Conservation (phyloP, 176 grass and related monocot genomes). For the Triticum dicoccoides region DNA sequence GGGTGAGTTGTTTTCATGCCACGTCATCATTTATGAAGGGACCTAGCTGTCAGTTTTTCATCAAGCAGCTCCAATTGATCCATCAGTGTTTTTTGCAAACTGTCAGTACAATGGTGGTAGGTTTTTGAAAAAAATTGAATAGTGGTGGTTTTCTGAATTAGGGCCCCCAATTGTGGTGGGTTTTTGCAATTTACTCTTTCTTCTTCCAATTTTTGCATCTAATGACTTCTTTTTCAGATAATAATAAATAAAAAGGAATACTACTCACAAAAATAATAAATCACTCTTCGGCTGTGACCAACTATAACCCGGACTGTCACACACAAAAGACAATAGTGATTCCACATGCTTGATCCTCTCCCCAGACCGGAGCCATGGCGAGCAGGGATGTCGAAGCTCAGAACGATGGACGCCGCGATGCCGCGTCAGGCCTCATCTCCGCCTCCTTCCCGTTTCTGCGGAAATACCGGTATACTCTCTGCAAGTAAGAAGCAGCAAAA, state of each 20-base stretch:
- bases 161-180: too few relatives aligned
- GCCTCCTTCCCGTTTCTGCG: constrained; percentile 42
- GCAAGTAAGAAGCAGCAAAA: neutral
- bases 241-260: neutral
- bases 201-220: neutral
- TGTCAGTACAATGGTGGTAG: too few relatives aligned
- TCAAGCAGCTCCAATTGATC: too few relatives aligned
- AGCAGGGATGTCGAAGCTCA: constrained; percentile 12
- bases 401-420: constrained; percentile 1
- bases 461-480: constrained; percentile 53
- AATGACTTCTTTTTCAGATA: neutral
- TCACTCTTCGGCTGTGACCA: neutral
- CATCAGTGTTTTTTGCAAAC: too few relatives aligned
- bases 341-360: neutral
- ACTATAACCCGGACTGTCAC: neutral
- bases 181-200: too few relatives aligned
- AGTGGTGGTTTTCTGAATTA: too few relatives aligned
- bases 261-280: neutral
- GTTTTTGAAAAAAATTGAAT: too few relatives aligned
- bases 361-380: too few relatives aligned
- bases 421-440: constrained; percentile 46
- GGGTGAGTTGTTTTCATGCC: too few relatives aligned
- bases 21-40: too few relatives aligned
- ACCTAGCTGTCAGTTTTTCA: too few relatives aligned
- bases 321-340: constrained; percentile 5